phyloP scores from a whole-genome alignment of 2,329 filamentous ascomycete species.

The Epichloe sibirici region DNA sequence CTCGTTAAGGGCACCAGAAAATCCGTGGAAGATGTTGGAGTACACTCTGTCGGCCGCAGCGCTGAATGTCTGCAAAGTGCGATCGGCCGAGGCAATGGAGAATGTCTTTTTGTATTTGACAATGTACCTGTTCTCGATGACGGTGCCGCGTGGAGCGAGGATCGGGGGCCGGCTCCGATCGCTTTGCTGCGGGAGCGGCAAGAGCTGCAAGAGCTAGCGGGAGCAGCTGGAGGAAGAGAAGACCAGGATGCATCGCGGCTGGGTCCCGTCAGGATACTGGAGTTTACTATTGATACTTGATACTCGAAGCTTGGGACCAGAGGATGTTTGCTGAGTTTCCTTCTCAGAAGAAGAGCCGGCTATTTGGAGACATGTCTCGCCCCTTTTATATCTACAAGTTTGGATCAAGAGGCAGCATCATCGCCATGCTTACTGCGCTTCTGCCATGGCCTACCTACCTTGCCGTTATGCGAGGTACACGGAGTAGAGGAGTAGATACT shows the following conservation, averaged over 20 bases:
- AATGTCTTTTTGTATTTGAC: constrained; percentile 16
- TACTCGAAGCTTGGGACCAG: background rate
- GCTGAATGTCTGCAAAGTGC: constrained; percentile 8
- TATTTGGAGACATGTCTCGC: background rate
- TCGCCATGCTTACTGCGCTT: no score
- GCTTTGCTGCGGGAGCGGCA: constrained; percentile 11
- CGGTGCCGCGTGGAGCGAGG: constrained; percentile 8
- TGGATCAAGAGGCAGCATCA: background rate
- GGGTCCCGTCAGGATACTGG: background rate
- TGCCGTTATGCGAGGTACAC: no score
- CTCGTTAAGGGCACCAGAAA: constrained; percentile 12
- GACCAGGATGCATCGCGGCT: background rate
- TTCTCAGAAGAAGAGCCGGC: no score
- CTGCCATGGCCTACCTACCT: no score
- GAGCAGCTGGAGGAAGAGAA: constrained; percentile 12
- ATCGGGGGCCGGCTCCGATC: constrained; percentile 16
- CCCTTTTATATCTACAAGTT: background rate
- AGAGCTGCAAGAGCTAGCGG: constrained; percentile 12
- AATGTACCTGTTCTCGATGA: constrained; percentile 19
- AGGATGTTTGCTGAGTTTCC: background rate
- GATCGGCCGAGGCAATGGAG: constrained; percentile 6
- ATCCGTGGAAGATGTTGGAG: constrained; percentile 12
- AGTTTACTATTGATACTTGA: background rate
- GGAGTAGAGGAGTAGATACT: no score
- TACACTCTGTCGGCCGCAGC: constrained; percentile 14